These are phyloP conservation scores for Corylus americana DNA, from an alignment of 306 rosid genomes.

Conservation along the genomic window DNA sequence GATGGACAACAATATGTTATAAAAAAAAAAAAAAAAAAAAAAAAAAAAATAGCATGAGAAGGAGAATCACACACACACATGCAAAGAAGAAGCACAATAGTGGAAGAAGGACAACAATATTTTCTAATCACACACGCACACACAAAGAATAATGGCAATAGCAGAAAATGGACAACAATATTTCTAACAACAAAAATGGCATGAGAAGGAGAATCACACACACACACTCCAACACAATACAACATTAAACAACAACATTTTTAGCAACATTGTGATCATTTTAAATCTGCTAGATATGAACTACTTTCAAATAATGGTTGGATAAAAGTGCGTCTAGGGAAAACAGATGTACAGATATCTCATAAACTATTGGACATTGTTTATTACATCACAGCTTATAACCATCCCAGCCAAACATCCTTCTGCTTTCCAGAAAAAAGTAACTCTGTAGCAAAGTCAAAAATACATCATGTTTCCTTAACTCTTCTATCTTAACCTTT, in stretches of 20 bases:
- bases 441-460: slow-evolving; percentile 9
- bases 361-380: not conserved
- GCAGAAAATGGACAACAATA: not conserved
- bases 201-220: not conserved
- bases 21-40: not conserved
- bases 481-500: not conserved
- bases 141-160: not conserved
- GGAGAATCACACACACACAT: no score
- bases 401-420: not conserved
- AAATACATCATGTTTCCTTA: slow-evolving; percentile 17
- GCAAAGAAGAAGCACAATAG: not conserved
- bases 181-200: not conserved
- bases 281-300: not conserved
- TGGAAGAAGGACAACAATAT: not conserved
- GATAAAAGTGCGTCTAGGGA: not conserved
- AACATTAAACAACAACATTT: not conserved
- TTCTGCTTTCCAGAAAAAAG: not conserved
- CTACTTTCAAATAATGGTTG: not conserved
- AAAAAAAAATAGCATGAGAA: not conserved
- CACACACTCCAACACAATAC: not conserved
- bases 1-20: not conserved
- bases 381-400: not conserved
- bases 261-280: not conserved
- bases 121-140: not conserved
- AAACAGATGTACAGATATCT: not conserved